Evolutionary conservation across 2,329 filamentous ascomycete species (phyloP), one percentile per base, ranked within the genome.

Genomic region (Berkeleyomyces rouxiae): DNA sequence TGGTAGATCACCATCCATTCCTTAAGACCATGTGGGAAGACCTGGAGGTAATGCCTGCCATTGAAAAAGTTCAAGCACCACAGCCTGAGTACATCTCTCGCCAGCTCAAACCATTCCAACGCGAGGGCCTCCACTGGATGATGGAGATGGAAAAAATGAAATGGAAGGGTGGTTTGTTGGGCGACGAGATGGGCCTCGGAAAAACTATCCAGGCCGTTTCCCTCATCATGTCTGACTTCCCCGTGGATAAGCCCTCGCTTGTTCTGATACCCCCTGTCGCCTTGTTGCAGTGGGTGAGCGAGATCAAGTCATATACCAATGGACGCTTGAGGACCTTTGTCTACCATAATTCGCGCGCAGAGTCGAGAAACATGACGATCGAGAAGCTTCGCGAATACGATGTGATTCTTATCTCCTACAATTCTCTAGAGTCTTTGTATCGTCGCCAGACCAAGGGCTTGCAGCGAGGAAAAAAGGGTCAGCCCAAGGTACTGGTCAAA

Each of bases 121-220:
- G 96, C 4, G 87, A 96, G 73, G 93, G 93, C 3, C 78, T 99
- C 46, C 85, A 90, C 59, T 99, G 93, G 93, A 95, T 99, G 90
- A 83, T 81, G 65, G 85, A 81, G 62, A 95, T 97, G 79, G 93
- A 99, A 71, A 78, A 88, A 73, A 87, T 83, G 0, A 75, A 86
- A 46, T 97, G 91, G 81, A 88, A 85, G 70, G 93, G 93, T 16
- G 93, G 93, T 11, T 78, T 99, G 2, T 80, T 99, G 1, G 93
- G 93, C 64, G 93, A 99, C 68, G 93, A 99, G 74, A 99, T 99
- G 93, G 93, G 93, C 5, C 88, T 99, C 75, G 93, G 93, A 59
- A 99, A 99, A 76, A 99, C 93, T 0, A 97, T 99, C 59, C 93
- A 99, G 73, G 92, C 93, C 2, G 93, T 99, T 16, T 96, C 92